Base-by-base conservation (phyloP, 208 protist genomes). In the Trypanosoma cruzi region DNA sequence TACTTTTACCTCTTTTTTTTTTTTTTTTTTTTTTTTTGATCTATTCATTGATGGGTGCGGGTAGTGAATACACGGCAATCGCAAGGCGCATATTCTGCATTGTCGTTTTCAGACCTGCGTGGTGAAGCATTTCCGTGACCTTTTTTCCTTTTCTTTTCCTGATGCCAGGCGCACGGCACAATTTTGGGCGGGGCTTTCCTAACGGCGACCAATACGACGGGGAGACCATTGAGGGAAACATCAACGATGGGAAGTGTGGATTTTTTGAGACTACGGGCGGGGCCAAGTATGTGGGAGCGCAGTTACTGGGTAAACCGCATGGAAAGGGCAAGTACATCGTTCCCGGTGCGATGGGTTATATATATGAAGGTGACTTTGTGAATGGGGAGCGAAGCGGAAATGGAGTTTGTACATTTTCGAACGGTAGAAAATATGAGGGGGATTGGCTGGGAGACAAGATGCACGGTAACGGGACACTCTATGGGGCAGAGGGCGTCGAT, bases 371-470 rank as follows among this genome's bases (percentile, higher is more conserved):
- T 0, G 64, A 70, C 22, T 92, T 90, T 54, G 56, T 78, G 2
- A 65, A 77, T 10, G 78, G 92, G n/a, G 68, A 82, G 62, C 87
- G 91, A 44, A 69, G 80, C 58, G 94, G 90, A 14, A 60, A 73
- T 1, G 92, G 94, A 7, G 76, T 54, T 2, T 98, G 94, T 68
- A 65, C 52, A 8, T 97, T 95, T 55, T 46, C 65, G 20, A 93
- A 92, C 58, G 92, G 90, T 22, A 81, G 82, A 16, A 57, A 64
- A 34, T 97, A 96, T 77, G 76, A 80, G 1, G 92, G 94, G 0
- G 85, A 93, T 54, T 98, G 94, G 94, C 28, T 66, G 28, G 64
- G 75, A 13, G 93, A 95, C 59, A 68, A 90, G 57, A 92, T 93
- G 87, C 75, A 88, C 36, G 93, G 93, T n/a, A 22, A 71, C 5